phyloP scores from a whole-genome alignment of 345 rosid species.

The Salix brachista region DNA sequence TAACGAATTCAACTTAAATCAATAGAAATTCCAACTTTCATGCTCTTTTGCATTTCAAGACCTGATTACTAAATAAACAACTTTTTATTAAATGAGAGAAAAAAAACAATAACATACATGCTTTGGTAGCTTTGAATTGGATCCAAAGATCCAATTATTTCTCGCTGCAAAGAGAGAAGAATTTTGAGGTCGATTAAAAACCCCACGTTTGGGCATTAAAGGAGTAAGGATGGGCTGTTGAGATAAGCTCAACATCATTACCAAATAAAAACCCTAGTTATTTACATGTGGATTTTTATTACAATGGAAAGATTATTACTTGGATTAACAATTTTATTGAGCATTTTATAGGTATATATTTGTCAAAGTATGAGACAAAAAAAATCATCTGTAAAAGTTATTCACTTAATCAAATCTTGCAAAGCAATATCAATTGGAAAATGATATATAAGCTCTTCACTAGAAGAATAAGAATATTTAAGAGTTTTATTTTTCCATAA shows the following conservation, averaged over 20 bases:
- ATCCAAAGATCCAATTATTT: constrained; percentile 38
- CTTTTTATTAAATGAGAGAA: background rate
- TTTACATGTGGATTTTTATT: constrained; percentile 15
- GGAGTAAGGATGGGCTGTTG: constrained; percentile 42
- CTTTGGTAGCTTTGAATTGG: constrained; percentile 38
- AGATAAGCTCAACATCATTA: constrained; percentile 72
- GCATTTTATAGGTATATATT: too few species aligned
- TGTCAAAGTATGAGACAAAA: too few species aligned
- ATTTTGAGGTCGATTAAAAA: constrained; percentile 36
- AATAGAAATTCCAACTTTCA: background rate
- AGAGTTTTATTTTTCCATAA: too few species aligned
- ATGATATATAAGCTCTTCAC: too few species aligned
- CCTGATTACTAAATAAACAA: background rate
- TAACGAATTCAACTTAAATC: background rate
- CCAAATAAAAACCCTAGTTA: constrained; percentile 18
- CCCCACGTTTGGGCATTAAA: constrained; percentile 40
- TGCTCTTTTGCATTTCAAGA: background rate
- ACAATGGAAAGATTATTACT: too few species aligned
- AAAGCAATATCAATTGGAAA: too few species aligned
- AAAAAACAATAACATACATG: constrained; percentile 36
- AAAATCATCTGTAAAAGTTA: too few species aligned
- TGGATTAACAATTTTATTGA: too few species aligned
- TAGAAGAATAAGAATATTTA: too few species aligned
- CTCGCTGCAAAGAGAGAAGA: constrained; percentile 34
- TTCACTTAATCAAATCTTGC: too few species aligned